These are phyloP conservation scores for Thelephora terrestris DNA, from an alignment of 1,284 basidiomycete genomes.

Conservation along the genomic window DNA sequence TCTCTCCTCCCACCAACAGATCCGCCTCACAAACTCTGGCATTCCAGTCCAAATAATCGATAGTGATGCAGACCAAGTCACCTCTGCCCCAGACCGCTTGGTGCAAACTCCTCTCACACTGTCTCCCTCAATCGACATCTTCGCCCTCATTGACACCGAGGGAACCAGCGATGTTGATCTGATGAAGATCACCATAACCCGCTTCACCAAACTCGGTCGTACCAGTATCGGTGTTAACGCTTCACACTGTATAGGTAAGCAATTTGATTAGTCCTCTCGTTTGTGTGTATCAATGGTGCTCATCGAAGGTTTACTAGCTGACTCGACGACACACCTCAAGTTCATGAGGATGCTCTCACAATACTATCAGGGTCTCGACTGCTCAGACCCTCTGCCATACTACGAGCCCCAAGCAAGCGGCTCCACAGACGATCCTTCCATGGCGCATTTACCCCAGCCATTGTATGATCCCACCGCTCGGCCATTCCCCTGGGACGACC, in stretches of 20 bases:
- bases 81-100: constrained; percentile 4
- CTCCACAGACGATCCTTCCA: not conserved
- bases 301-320: constrained; percentile 5
- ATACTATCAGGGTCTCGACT: constrained; percentile 10
- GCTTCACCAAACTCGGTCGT: constrained; percentile 8
- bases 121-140: no score
- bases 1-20: constrained; percentile 4
- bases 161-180: no score
- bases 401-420: constrained; percentile 2
- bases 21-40: constrained; percentile 7
- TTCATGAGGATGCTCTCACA: constrained; percentile 12
- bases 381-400: constrained; percentile 8
- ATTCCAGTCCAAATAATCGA: constrained; percentile 9
- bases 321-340: constrained; percentile 5
- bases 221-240: constrained; percentile 10
- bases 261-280: not conserved
- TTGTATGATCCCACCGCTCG: not conserved
- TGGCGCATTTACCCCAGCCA: not conserved
- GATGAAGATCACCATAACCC: constrained; percentile 7
- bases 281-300: not conserved
- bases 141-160: no score
- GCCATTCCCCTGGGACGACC: not conserved
- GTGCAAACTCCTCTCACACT: constrained; percentile 6
- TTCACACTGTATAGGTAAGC: constrained; percentile 9
- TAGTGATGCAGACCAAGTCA: constrained; percentile 7